A percentile compares a stretch with the other conserved stretches of the same genome.
Conservation (phyloP, 495 filamentous ascomycete genomes). For the Hypoxylon perforatum region DNA sequence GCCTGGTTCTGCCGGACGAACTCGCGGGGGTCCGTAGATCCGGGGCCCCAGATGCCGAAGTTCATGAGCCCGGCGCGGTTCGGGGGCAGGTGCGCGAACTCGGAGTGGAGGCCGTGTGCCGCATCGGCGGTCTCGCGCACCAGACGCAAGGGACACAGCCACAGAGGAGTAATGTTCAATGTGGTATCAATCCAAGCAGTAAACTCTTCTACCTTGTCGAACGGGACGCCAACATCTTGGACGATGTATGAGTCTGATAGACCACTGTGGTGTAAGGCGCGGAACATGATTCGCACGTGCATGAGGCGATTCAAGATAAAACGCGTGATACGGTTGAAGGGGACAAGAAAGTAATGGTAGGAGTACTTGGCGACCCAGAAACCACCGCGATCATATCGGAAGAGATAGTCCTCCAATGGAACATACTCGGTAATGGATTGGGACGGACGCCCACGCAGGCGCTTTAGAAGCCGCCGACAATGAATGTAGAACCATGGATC, state of each 20-base stretch:
- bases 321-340: constrained; percentile 65
- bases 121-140: constrained; percentile 48
- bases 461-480: constrained; percentile 51
- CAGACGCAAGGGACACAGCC: constrained; percentile 65
- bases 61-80: constrained; percentile 48
- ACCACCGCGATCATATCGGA: constrained; percentile 70
- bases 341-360: constrained; percentile 61
- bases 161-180: constrained; percentile 62
- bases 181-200: constrained; percentile 52
- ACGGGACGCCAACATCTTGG: constrained; percentile 66
- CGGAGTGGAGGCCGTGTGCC: constrained; percentile 49
- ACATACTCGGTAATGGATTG: constrained; percentile 45
- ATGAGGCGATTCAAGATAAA: constrained; percentile 63
- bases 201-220: constrained; percentile 53
- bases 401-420: constrained; percentile 66
- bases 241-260: constrained; percentile 59
- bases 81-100: constrained; percentile 43
- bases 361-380: constrained; percentile 69
- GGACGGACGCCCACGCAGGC: constrained; percentile 7
- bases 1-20: constrained; percentile 63
- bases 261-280: constrained; percentile 63
- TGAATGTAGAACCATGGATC: constrained; percentile 64
- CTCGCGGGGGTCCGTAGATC: constrained; percentile 41
- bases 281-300: constrained; percentile 69
- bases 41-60: constrained; percentile 61